Percentiles rank a stretch among this genome's conserved stretches.
phyloP scores from a whole-genome alignment of 768 basidiomycete genomes.

The Collybia nuda region DNA sequence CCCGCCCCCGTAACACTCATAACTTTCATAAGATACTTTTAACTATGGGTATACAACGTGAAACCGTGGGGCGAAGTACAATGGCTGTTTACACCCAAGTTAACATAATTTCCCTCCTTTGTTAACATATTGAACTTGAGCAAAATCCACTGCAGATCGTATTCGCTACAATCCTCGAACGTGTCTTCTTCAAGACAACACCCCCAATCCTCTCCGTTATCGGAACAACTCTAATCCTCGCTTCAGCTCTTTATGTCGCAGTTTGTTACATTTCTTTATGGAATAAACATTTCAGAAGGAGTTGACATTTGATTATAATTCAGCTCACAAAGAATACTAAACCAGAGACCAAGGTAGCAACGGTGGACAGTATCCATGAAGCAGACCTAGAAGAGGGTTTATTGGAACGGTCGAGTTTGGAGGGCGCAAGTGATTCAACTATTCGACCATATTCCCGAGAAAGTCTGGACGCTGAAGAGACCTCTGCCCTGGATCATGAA shows the following conservation, averaged over 20 bases:
- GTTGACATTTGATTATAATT: neutral
- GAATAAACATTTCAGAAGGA: no score
- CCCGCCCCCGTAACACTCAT: neutral
- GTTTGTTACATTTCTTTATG: conserved; percentile 34
- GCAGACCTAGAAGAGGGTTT: neutral
- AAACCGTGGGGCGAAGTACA: conserved; percentile 7
- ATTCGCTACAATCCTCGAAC: conserved; percentile 67
- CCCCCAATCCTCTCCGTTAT: conserved; percentile 60
- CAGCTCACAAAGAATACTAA: neutral
- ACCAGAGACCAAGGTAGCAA: neutral
- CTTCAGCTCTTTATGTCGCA: conserved; percentile 63
- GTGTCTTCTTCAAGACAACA: conserved; percentile 57
- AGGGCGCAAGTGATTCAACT: neutral
- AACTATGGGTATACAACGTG: conserved; percentile 7
- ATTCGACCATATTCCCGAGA: no score
- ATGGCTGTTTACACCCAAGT: conserved; percentile 8
- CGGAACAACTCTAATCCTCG: conserved; percentile 66
- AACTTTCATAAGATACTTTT: conserved; percentile 34
- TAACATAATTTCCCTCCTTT: neutral
- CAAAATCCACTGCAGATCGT: conserved; percentile 42
- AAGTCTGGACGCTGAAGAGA: no score
- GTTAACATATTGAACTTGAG: neutral
- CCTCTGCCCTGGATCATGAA: no score
- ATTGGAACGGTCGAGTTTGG: neutral
- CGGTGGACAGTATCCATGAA: neutral